Percentiles rank a stretch among this genome's conserved stretches.
phyloP scores from a whole-genome alignment of 352 stramenopile species.

The Aphanomyces cochlioides region DNA sequence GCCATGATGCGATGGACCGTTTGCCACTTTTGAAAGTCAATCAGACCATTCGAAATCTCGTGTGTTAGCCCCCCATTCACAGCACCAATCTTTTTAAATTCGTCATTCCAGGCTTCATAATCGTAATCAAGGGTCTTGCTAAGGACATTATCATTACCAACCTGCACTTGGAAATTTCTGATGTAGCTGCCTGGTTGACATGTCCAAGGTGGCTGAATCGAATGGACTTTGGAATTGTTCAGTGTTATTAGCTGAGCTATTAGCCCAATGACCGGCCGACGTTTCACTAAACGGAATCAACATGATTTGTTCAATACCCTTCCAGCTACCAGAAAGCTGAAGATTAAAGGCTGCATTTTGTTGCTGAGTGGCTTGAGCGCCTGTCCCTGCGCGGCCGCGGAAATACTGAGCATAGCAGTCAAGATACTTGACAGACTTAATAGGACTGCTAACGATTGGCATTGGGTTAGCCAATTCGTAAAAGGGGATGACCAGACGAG shows the following conservation, averaged over 20 bases:
- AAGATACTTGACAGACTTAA: constrained; percentile 33
- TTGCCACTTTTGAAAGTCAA: constrained; percentile 32
- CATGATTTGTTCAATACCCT: constrained; percentile 33
- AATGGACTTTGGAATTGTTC: constrained; percentile 34
- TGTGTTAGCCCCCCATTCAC: constrained; percentile 34
- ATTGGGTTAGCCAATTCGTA: constrained; percentile 36
- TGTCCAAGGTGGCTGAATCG: constrained; percentile 34
- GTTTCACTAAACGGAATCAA: constrained; percentile 33
- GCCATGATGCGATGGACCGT: constrained; percentile 30
- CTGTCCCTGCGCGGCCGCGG: constrained; percentile 29
- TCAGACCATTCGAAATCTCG: constrained; percentile 32
- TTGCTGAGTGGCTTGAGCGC: constrained; percentile 21
- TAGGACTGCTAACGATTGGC: constrained; percentile 32
- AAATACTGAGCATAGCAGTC: constrained; percentile 35
- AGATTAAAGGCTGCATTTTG: constrained; percentile 32
- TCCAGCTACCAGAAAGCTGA: constrained; percentile 28
- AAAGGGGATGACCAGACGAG: constrained; percentile 34
- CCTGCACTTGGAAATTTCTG: constrained; percentile 32
- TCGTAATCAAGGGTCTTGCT: constrained; percentile 33
- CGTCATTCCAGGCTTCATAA: constrained; percentile 30
- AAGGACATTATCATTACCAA: constrained; percentile 38
- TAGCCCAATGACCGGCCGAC: constrained; percentile 5
- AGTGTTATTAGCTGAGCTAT: neutral
- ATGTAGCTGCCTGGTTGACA: constrained; percentile 30
- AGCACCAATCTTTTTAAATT: constrained; percentile 31